Base-by-base conservation (phyloP, 108 stramenopile genomes). In the Bacterosira constricta region DNA sequence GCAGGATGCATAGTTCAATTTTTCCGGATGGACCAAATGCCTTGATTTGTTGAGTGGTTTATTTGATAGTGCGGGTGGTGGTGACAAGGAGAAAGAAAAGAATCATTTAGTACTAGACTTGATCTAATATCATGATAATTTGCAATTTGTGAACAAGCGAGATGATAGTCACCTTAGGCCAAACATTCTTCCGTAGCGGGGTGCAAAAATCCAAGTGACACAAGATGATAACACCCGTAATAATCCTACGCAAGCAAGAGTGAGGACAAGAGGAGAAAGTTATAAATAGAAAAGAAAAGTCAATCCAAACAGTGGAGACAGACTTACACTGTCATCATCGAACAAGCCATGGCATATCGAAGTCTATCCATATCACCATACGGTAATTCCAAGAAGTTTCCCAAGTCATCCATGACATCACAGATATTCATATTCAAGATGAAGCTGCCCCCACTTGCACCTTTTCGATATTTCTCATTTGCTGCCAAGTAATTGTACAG, bases 401-500 rank as follows among this genome's bases (percentile, higher is more conserved):
- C 21, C 27, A 57, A 1, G 45, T 73, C 54, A 37, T 68, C 56
- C 12, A 63, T 84, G 74, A 20, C 32, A 37, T 41, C 57, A 18
- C 39, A 79, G 57, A 18, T 54, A 63, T 30, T 47, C 12, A 3
- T 42, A 39, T 38, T 41, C 20, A 8, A 5, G 20, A 63, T 53
- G 31, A 57, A 39, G 53, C 63, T 52, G n/a, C n/a, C n/a, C n/a
- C n/a, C n/a, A n/a, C n/a, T n/a, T n/a, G n/a, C n/a, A n/a, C n/a
- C n/a, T n/a, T n/a, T n/a, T n/a, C n/a, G n/a, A n/a, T n/a, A n/a
- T 6, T 68, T 21, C 34, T 82, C 45, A 18, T 69, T 0, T 38
- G 80, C 81, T 4, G 81, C 71, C 54, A 76, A 46, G 62, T 64
- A 86, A 49, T 89, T 86, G 57, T 86, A 81, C 21, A 80, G 37